Conservation (phyloP, 2,329 filamentous ascomycete species). For the Ascochyta koolunga region DNA sequence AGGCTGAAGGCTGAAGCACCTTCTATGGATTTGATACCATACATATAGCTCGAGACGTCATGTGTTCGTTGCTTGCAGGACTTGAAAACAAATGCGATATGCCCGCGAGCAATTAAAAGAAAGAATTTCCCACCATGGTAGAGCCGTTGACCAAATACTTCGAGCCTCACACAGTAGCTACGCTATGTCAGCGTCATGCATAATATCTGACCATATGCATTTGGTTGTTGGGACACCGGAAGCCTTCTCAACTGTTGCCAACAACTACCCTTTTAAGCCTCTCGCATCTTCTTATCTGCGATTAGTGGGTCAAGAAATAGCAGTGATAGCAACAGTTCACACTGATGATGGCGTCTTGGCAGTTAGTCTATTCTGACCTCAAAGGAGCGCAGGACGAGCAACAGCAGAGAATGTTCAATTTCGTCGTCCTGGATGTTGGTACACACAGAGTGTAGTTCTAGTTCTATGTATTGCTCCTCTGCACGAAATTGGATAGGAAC, state of each 20-base stretch:
- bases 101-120: not conserved
- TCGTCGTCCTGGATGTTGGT: not conserved
- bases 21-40: not conserved
- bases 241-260: not conserved
- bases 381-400: not conserved
- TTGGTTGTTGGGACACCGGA: constrained; percentile 2
- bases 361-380: not conserved
- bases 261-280: not conserved
- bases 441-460: not conserved
- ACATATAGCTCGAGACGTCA: not conserved
- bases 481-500: not conserved
- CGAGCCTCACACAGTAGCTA: not conserved
- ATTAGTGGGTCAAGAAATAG: not conserved
- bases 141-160: not conserved
- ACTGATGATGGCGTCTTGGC: not conserved
- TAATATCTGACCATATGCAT: not conserved
- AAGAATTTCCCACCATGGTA: not conserved
- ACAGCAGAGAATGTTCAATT: not conserved
- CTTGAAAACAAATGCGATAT: not conserved
- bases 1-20: not conserved
- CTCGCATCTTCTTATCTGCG: not conserved
- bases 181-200: constrained; percentile 13
- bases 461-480: not conserved
- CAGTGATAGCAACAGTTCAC: not conserved
- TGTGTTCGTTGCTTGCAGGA: not conserved